phyloP scores from a whole-genome alignment of 306 rosid genomes.

The Nissolia schottii region DNA sequence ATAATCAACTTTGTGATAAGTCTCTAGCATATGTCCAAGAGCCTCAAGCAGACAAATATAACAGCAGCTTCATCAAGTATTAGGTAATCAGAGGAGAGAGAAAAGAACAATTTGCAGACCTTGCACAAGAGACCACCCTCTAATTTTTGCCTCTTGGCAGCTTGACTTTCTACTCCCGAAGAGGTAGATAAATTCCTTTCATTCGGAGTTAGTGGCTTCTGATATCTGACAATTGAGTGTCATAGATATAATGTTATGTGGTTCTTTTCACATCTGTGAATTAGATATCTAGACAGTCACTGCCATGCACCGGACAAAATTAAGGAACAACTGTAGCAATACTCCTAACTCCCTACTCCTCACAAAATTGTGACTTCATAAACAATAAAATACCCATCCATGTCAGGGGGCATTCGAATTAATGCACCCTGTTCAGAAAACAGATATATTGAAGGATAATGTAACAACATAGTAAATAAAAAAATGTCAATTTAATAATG shows the following conservation, averaged over 20 bases:
- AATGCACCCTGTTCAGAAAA: background rate
- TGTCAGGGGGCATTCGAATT: background rate
- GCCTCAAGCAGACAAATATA: conserved; percentile 14
- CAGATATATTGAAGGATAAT: background rate
- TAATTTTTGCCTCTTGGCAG: conserved; percentile 85
- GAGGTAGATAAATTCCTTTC: conserved; percentile 50
- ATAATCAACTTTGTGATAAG: conserved; percentile 1
- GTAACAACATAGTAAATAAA: background rate
- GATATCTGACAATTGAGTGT: conserved; percentile 50
- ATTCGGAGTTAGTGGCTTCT: conserved; percentile 45
- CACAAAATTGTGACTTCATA: background rate
- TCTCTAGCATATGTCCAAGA: background rate
- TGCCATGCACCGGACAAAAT: background rate
- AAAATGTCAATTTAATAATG: background rate
- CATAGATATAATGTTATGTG: background rate
- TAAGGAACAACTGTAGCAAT: conserved; percentile 1
- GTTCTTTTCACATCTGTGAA: background rate
- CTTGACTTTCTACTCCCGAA: conserved; percentile 74
- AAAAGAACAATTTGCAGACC: conserved; percentile 41
- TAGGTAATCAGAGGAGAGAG: conserved; percentile 15
- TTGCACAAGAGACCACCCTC: conserved; percentile 82
- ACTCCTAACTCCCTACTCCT: background rate
- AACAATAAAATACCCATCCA: background rate
- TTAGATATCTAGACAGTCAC: background rate
- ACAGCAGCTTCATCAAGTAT: conserved; percentile 1